phyloP scores from a whole-genome alignment of 108 stramenopile species.

The Aurantiochytrium sp. region DNA sequence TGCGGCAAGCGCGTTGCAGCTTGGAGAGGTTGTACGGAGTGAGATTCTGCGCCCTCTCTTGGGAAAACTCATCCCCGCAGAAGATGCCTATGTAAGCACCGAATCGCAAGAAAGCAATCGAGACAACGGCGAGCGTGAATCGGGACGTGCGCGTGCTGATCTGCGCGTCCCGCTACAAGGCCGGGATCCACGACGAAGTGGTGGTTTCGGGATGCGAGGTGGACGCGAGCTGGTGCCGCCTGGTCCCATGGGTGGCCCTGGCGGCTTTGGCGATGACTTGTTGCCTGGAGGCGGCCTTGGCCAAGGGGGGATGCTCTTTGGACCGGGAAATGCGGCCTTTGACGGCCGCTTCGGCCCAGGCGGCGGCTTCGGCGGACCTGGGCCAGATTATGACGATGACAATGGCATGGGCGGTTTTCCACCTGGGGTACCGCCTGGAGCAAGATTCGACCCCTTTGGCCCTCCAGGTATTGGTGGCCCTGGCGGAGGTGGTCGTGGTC shows the following conservation, averaged over 20 bases:
- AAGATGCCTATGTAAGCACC: neutral
- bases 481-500: neutral
- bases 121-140: neutral
- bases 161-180: too few relatives aligned
- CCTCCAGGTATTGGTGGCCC: neutral
- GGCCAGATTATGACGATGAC: neutral
- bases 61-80: neutral
- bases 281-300: neutral
- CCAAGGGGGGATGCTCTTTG: constrained; percentile 7
- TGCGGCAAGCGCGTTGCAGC: neutral
- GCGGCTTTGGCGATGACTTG: neutral
- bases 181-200: too few relatives aligned
- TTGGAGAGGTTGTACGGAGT: neutral
- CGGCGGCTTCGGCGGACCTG: neutral
- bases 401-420: neutral
- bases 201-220: too few relatives aligned
- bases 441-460: neutral
- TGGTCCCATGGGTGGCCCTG: neutral
- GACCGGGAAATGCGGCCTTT: neutral
- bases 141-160: neutral
- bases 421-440: neutral
- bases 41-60: neutral
- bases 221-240: neutral
- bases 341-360: neutral
- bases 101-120: neutral